Evolutionary conservation across 768 basidiomycete genomes (phyloP), one percentile per base, ranked within the genome.

Genomic region (Cystobasidium onofrii): DNA sequence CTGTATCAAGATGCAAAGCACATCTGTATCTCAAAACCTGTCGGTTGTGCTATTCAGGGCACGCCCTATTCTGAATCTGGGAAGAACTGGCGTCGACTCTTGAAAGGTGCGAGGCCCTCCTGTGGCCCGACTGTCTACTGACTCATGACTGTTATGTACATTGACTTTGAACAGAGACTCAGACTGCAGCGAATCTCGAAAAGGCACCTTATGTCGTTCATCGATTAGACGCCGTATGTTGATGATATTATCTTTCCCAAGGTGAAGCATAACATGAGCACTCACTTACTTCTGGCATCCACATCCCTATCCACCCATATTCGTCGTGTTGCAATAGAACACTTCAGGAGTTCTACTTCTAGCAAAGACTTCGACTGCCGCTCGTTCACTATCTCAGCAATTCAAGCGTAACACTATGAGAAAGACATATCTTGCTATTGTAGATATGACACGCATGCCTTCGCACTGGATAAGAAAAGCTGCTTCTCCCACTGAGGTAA

Each of bases 401-500:
- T 71, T 71, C 27, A 7, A 71, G 12, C 13, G 33, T 15, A 23
- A 39, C 6, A 29, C 34, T 12, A 27, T 71, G 18, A 6, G 34
- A 12, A 71, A 71, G 69, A 61, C 33, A 29, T 71, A 71, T 31
- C 50, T 36, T 17, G 69, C 69, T n/a, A 71, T 71, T 29, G 69
- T 71, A 6, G 55, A 71, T 23, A 17, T 23, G 12, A 25, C 23
- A 4, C 29, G 57, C 4, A 34, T 34, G 57, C 57, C 57, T 2
- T 15, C 3, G 4, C 10, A 27, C 2, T 60, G 57, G 33, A 27
- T 12, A 27, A 29, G 12, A 29, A 27, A 12, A 2, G 57, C 33
- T 34, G 15, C 29, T 12, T 29, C 57, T 23, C 57, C 25, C 17
- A 17, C 20, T 12, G 25, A 33, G 4, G 31, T 60, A 60, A 13